A percentile compares a stretch with the other conserved stretches of the same genome.
These are phyloP conservation scores for Lycium barbarum DNA, from an alignment of 257 asterid species.

Conservation along the genomic window DNA sequence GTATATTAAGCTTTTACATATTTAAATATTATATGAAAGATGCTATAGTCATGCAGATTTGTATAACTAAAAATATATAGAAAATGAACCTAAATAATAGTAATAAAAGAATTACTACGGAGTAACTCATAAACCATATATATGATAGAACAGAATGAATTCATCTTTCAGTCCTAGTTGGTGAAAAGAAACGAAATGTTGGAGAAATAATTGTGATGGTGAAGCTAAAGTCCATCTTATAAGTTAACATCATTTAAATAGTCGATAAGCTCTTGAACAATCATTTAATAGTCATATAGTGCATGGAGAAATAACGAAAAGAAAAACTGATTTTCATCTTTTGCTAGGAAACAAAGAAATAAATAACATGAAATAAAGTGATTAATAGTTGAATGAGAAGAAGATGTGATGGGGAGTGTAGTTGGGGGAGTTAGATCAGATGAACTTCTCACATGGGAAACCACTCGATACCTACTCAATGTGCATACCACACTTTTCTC, in stretches of 20 bases:
- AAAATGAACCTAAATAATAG: no score
- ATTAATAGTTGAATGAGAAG: background rate
- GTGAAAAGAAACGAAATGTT: background rate
- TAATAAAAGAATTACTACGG: no score
- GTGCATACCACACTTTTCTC: slow-evolving; percentile 42
- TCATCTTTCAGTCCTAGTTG: background rate
- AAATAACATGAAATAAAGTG: background rate
- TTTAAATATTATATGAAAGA: no score
- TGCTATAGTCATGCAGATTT: no score
- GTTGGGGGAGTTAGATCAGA: slow-evolving; percentile 37
- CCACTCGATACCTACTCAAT: slow-evolving; percentile 66
- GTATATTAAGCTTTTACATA: no score
- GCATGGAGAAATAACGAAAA: background rate
- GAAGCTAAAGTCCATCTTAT: background rate
- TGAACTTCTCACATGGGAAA: slow-evolving; percentile 64
- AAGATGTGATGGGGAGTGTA: slow-evolving; percentile 23
- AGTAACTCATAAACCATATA: no score
- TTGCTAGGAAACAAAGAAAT: background rate
- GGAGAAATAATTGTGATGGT: background rate
- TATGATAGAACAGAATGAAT: background rate
- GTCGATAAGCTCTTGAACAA: slow-evolving; percentile 10
- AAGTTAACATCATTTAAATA: background rate
- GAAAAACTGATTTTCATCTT: background rate
- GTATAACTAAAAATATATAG: no score
- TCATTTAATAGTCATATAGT: background rate